Conservation (phyloP, 768 basidiomycete species). For the Lanmaoa pseudosensibilis region DNA sequence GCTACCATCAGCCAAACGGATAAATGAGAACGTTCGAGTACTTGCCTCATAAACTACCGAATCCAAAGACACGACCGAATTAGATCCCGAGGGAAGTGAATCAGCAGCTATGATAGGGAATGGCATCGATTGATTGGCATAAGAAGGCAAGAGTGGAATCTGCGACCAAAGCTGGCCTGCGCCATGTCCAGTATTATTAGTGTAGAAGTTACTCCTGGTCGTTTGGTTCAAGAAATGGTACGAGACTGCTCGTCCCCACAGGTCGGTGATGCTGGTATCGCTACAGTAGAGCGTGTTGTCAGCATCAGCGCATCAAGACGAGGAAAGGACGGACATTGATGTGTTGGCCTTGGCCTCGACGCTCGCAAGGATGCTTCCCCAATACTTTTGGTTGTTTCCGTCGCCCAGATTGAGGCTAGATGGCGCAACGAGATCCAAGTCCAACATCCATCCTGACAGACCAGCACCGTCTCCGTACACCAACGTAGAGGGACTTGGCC, state of each 20-base stretch:
- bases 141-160: conserved; percentile 51
- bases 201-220: conserved; percentile 55
- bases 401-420: conserved; percentile 49
- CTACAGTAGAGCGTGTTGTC: conserved; percentile 30
- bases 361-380: conserved; percentile 52
- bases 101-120: conserved; percentile 68
- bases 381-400: conserved; percentile 50
- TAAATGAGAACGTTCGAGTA: conserved; percentile 4
- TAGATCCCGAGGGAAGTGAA: conserved; percentile 48
- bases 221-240: conserved; percentile 77
- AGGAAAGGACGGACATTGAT: conserved; percentile 46
- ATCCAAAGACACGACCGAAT: conserved; percentile 38
- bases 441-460: conserved; percentile 55
- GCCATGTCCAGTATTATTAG: conserved; percentile 59
- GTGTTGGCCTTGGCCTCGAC: conserved; percentile 54
- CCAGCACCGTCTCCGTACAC: conserved; percentile 55
- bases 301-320: neutral
- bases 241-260: conserved; percentile 62
- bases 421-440: conserved; percentile 55
- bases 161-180: conserved; percentile 71
- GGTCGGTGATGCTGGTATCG: conserved; percentile 63
- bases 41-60: conserved; percentile 60
- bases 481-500: conserved; percentile 55
- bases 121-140: conserved; percentile 50
- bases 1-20: conserved; percentile 1